Evolutionary conservation across 139 green algal genomes (phyloP).

Genomic region (Micractinium sp.): DNA sequence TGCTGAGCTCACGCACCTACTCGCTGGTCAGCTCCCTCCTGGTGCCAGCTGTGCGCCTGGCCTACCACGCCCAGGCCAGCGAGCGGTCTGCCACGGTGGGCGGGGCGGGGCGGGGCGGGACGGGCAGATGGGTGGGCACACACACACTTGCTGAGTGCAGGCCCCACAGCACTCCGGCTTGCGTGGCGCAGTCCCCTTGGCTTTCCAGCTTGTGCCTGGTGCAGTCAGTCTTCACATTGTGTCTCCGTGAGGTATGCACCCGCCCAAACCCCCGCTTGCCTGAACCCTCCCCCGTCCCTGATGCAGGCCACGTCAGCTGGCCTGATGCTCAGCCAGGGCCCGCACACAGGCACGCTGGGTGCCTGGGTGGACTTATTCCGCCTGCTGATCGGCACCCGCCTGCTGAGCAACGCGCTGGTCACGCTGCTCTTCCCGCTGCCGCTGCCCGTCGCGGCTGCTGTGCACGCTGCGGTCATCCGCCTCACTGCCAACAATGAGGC

Average conservation of each 20-base stretch:
- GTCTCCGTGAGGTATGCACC: not conserved
- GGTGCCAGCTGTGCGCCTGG: not conserved
- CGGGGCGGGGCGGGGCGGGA: not conserved
- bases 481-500: not conserved
- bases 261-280: too few species aligned
- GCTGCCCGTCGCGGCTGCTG: not conserved
- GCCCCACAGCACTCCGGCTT: too few species aligned
- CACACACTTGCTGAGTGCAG: not conserved
- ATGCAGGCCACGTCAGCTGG: not conserved
- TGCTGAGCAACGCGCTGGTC: not conserved
- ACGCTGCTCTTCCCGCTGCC: constrained; percentile 5
- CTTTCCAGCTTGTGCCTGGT: not conserved
- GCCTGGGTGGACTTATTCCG: not conserved
- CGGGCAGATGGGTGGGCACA: not conserved
- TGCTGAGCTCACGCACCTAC: not conserved
- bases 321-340: not conserved
- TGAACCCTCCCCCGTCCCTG: not conserved
- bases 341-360: not conserved
- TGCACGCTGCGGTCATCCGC: not conserved
- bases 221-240: too few species aligned
- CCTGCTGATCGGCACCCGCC: not conserved
- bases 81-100: not conserved
- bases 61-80: not conserved
- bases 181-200: too few species aligned
- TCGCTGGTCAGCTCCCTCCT: not conserved